These are phyloP conservation scores for Venturia effusa DNA, from an alignment of 2,329 filamentous ascomycete genomes.

Conservation along the genomic window DNA sequence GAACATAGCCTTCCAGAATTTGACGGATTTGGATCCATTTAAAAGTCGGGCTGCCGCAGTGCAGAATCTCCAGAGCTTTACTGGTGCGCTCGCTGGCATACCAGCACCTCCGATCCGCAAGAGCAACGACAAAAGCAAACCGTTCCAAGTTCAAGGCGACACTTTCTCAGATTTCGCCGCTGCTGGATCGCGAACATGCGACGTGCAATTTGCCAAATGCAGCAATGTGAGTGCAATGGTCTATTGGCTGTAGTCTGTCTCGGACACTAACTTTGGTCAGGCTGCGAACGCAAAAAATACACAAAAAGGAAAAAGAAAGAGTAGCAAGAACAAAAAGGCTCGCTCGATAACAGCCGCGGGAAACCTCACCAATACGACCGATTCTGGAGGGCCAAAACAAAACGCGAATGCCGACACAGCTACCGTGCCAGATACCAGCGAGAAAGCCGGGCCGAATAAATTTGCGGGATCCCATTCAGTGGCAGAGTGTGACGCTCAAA, in stretches of 20 bases:
- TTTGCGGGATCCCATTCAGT: background rate
- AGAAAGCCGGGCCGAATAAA: background rate
- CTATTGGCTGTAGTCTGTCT: background rate
- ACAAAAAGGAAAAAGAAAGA: background rate
- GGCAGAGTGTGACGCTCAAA: background rate
- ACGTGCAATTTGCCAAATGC: conserved; percentile 9
- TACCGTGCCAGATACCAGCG: background rate
- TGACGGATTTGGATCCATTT: background rate
- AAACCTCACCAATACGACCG: background rate
- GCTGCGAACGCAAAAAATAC: background rate
- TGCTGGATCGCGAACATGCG: conserved; percentile 10
- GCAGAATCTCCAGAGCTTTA: conserved; percentile 12
- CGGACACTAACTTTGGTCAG: background rate
- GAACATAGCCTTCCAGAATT: background rate
- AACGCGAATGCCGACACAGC: background rate
- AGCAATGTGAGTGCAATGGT: conserved; percentile 1
- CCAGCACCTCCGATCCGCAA: conserved; percentile 10
- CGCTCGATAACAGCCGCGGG: background rate
- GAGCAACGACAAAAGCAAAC: conserved; percentile 3
- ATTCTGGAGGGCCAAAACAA: background rate
- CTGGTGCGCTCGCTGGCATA: conserved; percentile 12
- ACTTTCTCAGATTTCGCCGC: conserved; percentile 11
- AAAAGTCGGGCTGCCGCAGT: background rate
- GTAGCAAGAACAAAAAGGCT: background rate
- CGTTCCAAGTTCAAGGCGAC: conserved; percentile 10